These are phyloP conservation scores for Thecaphora thlaspeos DNA, from an alignment of 1,284 basidiomycete species.

Conservation along the genomic window DNA sequence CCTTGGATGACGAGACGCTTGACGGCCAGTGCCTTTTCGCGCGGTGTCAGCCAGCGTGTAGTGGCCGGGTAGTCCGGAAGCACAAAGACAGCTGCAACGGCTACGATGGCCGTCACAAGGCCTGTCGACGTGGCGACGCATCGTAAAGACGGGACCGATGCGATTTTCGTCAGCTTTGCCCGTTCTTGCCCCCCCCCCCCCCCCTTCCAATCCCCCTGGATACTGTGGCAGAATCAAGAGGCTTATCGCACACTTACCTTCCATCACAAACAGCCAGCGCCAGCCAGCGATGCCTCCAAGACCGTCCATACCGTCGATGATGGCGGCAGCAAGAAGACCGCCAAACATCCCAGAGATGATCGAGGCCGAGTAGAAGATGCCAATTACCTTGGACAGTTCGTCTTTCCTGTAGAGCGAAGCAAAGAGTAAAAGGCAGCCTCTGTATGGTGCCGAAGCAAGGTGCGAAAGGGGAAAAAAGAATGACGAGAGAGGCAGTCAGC, in stretches of 20 bases:
- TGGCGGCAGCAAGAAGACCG: constrained; percentile 9
- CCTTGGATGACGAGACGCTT: constrained; percentile 12
- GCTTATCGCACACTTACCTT: too few relatives aligned
- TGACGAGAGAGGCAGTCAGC: too few relatives aligned
- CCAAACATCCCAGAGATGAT: constrained; percentile 23
- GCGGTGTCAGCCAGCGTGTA: constrained; percentile 22
- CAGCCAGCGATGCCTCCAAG: constrained; percentile 13
- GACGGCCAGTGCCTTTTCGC: constrained; percentile 12
- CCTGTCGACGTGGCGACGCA: too few relatives aligned
- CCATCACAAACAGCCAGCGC: constrained; percentile 20
- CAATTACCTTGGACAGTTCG: constrained; percentile 60
- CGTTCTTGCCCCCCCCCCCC: too few relatives aligned
- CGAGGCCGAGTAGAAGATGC: constrained; percentile 60
- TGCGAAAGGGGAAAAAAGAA: too few relatives aligned
- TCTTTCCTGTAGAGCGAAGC: constrained; percentile 58
- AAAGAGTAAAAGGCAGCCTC: constrained; percentile 53
- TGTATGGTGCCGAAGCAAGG: too few relatives aligned
- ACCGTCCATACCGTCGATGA: constrained; percentile 9
- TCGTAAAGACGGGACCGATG: too few relatives aligned
- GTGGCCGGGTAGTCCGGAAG: constrained; percentile 26
- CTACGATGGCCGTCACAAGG: constrained; percentile 10
- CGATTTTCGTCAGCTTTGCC: too few relatives aligned
- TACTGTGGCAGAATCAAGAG: too few relatives aligned
- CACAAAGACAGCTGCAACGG: constrained; percentile 10
- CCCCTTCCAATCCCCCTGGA: too few relatives aligned